Evolutionary conservation across 768 basidiomycete species (phyloP).

Genomic region (Suillus paluster): DNA sequence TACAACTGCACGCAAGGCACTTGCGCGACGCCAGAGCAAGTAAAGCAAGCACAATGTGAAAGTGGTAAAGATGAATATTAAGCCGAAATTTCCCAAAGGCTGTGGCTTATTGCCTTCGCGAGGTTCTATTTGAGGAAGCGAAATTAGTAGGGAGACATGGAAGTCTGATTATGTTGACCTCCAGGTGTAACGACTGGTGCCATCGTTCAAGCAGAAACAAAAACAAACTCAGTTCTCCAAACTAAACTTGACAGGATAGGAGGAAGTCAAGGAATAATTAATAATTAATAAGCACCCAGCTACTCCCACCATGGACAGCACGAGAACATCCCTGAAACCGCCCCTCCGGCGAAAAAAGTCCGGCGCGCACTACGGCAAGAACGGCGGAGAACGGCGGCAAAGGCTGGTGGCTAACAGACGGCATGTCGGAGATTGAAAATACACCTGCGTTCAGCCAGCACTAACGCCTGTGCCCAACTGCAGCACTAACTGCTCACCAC

Average conservation of each 20-base stretch:
- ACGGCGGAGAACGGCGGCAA: too few species aligned
- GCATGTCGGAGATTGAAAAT: too few species aligned
- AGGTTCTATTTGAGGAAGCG: constrained; percentile 49
- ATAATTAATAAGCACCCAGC: not conserved
- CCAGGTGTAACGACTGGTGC: constrained; percentile 25
- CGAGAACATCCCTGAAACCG: too few species aligned
- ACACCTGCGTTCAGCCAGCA: too few species aligned
- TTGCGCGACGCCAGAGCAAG: constrained; percentile 65
- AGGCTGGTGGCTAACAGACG: too few species aligned
- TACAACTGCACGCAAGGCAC: constrained; percentile 57
- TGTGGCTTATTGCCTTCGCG: constrained; percentile 62
- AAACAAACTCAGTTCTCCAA: not conserved
- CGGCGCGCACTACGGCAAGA: too few species aligned
- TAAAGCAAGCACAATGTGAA: constrained; percentile 62
- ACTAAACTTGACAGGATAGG: not conserved
- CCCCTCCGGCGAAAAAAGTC: too few species aligned
- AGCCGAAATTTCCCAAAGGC: constrained; percentile 59
- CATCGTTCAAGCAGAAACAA: constrained; percentile 16
- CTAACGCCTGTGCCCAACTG: too few species aligned
- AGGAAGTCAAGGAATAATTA: not conserved
- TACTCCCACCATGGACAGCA: not conserved
- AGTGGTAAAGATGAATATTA: constrained; percentile 60
- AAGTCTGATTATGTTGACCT: constrained; percentile 18
- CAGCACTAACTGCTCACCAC: too few species aligned
- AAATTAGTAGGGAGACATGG: constrained; percentile 6